Conservation (phyloP, 176 grass and related monocot genomes). For the Bothriochloa decipiens region DNA sequence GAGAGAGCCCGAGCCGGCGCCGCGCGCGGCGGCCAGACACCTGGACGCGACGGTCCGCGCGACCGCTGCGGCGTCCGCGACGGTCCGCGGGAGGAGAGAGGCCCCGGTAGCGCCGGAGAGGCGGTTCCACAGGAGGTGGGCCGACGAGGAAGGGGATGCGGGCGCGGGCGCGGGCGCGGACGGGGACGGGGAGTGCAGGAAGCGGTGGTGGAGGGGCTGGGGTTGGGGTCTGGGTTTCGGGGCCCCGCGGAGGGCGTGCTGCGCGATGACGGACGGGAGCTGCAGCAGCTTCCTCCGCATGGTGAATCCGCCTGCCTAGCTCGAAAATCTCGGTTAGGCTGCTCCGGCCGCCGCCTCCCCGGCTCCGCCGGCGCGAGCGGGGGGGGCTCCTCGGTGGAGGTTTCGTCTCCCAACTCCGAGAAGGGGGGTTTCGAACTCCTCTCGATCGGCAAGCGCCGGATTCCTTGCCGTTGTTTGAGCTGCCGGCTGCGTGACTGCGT, state of each 20-base stretch:
- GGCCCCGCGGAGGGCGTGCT: conserved; percentile 38
- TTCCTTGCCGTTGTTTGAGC: conserved; percentile 1
- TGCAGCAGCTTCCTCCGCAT: conserved; percentile 44
- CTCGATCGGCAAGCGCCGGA: background rate
- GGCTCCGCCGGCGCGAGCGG: background rate
- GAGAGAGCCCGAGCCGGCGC: conserved; percentile 30
- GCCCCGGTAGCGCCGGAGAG: background rate
- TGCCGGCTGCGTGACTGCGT: too few species aligned
- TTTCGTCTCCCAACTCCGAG: background rate
- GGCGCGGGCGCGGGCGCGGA: conserved; percentile 9
- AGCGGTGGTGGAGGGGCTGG: background rate
- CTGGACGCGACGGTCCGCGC: conserved; percentile 22
- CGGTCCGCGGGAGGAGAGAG: conserved; percentile 34
- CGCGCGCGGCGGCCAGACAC: conserved; percentile 26
- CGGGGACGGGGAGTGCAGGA: conserved; percentile 29
- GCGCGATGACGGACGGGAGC: conserved; percentile 41
- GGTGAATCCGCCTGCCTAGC: background rate
- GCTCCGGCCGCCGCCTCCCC: background rate
- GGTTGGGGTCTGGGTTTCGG: conserved; percentile 33
- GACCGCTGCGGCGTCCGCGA: conserved; percentile 8
- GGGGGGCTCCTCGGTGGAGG: background rate
- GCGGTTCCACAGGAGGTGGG: conserved; percentile 32
- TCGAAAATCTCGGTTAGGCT: background rate
- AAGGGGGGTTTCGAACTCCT: background rate
- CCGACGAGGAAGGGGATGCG: background rate